These are phyloP conservation scores for Hygrophorus russula DNA, from an alignment of 768 basidiomycete species.

Conservation along the genomic window DNA sequence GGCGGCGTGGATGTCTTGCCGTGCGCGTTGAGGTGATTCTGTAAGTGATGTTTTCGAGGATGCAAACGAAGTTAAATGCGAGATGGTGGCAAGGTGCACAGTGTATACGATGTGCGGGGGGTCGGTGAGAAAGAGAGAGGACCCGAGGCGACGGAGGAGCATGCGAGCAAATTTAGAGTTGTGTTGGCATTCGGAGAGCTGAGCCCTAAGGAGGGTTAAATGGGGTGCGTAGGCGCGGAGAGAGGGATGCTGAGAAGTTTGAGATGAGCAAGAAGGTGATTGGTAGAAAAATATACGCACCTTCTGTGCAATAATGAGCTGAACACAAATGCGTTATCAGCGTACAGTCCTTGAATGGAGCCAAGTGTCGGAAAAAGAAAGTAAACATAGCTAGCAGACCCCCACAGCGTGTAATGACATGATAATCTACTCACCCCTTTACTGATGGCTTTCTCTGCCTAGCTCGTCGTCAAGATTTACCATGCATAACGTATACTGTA, in stretches of 20 bases:
- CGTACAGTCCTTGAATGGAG: background rate
- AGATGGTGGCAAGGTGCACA: constrained; percentile 45
- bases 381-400: constrained; percentile 1
- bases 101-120: constrained; percentile 43
- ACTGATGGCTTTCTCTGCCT: constrained; percentile 54
- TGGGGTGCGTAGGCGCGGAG: constrained; percentile 49
- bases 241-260: constrained; percentile 42
- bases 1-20: constrained; percentile 10
- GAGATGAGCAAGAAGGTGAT: constrained; percentile 5
- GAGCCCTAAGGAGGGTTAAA: constrained; percentile 51
- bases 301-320: constrained; percentile 50
- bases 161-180: constrained; percentile 53
- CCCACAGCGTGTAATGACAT: too few relatives aligned
- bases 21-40: constrained; percentile 7
- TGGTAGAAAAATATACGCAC: constrained; percentile 21
- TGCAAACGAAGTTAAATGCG: constrained; percentile 22
- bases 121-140: constrained; percentile 34
- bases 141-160: constrained; percentile 41
- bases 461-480: background rate
- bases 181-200: constrained; percentile 37
- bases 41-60: background rate
- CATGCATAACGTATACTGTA: background rate
- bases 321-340: background rate
- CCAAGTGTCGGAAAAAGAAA: too few relatives aligned
- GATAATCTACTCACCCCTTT: constrained; percentile 45